Evolutionary conservation across 1,284 basidiomycete genomes (phyloP).

Genomic region (Psilocybe mexicana): DNA sequence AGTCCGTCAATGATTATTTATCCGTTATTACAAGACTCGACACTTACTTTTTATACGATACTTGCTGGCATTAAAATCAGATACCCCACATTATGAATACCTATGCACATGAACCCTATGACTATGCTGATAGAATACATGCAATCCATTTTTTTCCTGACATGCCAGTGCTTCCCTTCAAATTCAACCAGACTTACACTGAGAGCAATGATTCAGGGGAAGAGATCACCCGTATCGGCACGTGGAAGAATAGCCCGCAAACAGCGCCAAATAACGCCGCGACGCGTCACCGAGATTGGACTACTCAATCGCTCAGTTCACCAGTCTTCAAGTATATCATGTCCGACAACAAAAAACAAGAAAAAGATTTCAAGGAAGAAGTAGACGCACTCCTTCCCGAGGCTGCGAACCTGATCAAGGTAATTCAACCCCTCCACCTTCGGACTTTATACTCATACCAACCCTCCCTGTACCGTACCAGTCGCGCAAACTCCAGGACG

Average conservation of each 20-base stretch:
- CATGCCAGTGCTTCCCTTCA: background rate
- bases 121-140: slow-evolving; percentile 29
- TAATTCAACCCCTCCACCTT: slow-evolving; percentile 25
- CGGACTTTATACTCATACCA: background rate
- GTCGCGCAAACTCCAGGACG: slow-evolving; percentile 81
- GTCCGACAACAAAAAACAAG: slow-evolving; percentile 79
- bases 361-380: slow-evolving; percentile 74
- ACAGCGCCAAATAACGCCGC: slow-evolving; percentile 42
- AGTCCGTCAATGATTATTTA: slow-evolving; percentile 46
- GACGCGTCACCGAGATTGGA: slow-evolving; percentile 67
- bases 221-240: slow-evolving; percentile 17
- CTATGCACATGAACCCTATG: slow-evolving; percentile 25
- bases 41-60: slow-evolving; percentile 38
- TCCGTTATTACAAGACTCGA: slow-evolving; percentile 20
- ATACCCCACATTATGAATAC: slow-evolving; percentile 23
- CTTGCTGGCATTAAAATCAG: slow-evolving; percentile 37
- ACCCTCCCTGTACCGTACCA: slow-evolving; percentile 25
- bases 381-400: slow-evolving; percentile 65
- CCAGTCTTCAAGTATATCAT: slow-evolving; percentile 48
- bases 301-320: slow-evolving; percentile 30
- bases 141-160: slow-evolving; percentile 27
- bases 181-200: background rate
- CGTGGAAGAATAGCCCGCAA: slow-evolving; percentile 30
- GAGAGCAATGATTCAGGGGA: background rate
- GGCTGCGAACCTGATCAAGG: slow-evolving; percentile 56